phyloP scores from a whole-genome alignment of 352 stramenopile species.

The Thraustochytrium sp. region DNA sequence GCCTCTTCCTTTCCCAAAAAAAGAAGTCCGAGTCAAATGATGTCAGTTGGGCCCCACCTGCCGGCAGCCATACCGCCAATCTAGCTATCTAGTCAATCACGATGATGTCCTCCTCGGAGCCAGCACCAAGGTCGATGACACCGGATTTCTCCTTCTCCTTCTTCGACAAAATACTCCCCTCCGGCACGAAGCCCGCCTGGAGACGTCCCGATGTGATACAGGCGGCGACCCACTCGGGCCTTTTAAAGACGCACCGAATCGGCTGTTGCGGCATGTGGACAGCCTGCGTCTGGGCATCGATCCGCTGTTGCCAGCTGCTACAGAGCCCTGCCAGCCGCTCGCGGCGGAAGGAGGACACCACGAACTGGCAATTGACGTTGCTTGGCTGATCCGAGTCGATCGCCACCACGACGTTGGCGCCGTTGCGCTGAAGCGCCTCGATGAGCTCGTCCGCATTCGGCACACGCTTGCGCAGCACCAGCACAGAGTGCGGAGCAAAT shows the following conservation, averaged over 20 bases:
- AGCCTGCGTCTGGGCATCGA: neutral
- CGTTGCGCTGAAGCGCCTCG: neutral
- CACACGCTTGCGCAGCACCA: conserved; percentile 2
- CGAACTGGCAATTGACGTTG: neutral
- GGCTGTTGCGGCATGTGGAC: neutral
- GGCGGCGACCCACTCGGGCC: neutral
- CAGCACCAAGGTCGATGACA: too few relatives aligned
- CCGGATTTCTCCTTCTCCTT: too few relatives aligned
- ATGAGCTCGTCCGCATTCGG: neutral
- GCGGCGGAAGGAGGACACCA: neutral
- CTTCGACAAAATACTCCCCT: too few relatives aligned
- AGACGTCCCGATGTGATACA: neutral
- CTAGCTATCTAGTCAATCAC: too few relatives aligned
- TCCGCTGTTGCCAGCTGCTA: neutral
- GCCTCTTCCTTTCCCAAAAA: too few relatives aligned
- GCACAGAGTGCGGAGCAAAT: neutral
- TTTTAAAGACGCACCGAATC: neutral
- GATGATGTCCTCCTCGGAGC: too few relatives aligned
- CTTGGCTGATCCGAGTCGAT: too few relatives aligned
- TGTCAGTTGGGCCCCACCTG: too few relatives aligned
- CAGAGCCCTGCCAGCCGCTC: neutral
- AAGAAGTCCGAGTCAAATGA: too few relatives aligned
- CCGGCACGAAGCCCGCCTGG: neutral
- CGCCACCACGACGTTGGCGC: neutral
- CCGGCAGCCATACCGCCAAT: too few relatives aligned